These are phyloP conservation scores for Epichloe gansuensis DNA, from an alignment of 2,329 filamentous ascomycete species.

Conservation along the genomic window DNA sequence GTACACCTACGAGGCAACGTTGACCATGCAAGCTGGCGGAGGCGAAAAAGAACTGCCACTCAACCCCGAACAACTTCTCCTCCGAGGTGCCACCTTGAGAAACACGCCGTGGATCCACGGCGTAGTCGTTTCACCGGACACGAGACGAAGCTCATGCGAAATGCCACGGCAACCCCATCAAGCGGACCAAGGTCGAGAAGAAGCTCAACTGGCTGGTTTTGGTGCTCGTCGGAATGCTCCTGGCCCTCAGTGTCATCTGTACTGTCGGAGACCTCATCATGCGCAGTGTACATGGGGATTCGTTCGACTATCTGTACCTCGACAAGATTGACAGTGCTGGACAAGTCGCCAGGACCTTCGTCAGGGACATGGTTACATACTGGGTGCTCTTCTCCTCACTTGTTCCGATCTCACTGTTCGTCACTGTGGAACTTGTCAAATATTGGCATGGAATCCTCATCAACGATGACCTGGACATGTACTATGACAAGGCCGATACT, in stretches of 20 bases:
- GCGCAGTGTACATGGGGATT: constrained; percentile 48
- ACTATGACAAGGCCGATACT: constrained; percentile 90
- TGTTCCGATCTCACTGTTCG: constrained; percentile 94
- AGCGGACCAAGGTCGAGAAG: constrained; percentile 88
- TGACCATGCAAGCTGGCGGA: constrained; percentile 82
- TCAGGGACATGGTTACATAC: constrained; percentile 91
- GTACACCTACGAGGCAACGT: constrained; percentile 93
- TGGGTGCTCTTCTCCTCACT: constrained; percentile 97
- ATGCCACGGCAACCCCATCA: constrained; percentile 93
- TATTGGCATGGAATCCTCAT: constrained; percentile 97
- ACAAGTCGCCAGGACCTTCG: constrained; percentile 62
- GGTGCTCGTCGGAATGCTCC: constrained; percentile 72
- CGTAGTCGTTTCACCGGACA: constrained; percentile 81
- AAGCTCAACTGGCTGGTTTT: constrained; percentile 91
- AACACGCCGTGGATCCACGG: constrained; percentile 98
- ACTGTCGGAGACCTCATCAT: constrained; percentile 83
- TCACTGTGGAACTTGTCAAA: constrained; percentile 95
- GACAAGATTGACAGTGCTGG: constrained; percentile 42
- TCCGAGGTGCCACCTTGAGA: constrained; percentile 83
- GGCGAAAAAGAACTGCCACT: constrained; percentile 87
- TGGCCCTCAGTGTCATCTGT: constrained; percentile 76
- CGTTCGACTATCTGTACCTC: constrained; percentile 64
- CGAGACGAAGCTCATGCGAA: constrained; percentile 98
- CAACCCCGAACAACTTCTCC: constrained; percentile 81
- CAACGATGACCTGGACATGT: constrained; percentile 95